Percentiles rank a stretch among this genome's conserved stretches.
Conservation (phyloP, 768 basidiomycete species). For the Amanita thiersii region DNA sequence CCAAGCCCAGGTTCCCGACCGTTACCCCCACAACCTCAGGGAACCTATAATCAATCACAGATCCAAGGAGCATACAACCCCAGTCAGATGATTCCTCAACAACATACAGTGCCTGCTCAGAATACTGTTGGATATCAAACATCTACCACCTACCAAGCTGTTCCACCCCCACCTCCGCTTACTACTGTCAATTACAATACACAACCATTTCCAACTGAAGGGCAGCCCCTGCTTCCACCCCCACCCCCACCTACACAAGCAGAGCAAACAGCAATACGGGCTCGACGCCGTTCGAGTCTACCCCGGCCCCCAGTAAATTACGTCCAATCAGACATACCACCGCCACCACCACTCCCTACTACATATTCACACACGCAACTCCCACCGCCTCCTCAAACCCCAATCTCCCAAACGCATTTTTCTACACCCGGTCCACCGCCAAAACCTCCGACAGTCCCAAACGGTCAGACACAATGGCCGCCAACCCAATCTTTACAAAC, state of each 20-base stretch:
- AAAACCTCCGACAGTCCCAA: slow-evolving; percentile 26
- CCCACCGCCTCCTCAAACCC: slow-evolving; percentile 22
- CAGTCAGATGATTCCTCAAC: neutral
- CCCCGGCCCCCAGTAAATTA: slow-evolving; percentile 42
- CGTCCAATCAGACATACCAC: slow-evolving; percentile 18
- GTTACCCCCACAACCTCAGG: slow-evolving; percentile 8
- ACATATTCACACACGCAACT: slow-evolving; percentile 19
- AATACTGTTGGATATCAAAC: slow-evolving; percentile 21
- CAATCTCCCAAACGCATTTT: slow-evolving; percentile 16
- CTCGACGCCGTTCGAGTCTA: slow-evolving; percentile 38
- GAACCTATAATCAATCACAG: slow-evolving; percentile 8
- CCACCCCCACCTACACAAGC: slow-evolving; percentile 17
- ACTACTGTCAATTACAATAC: slow-evolving; percentile 13
- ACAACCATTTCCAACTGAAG: slow-evolving; percentile 10
- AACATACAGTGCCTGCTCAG: slow-evolving; percentile 13
- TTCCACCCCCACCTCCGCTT: slow-evolving; percentile 18
- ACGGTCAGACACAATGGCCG: slow-evolving; percentile 28
- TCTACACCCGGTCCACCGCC: slow-evolving; percentile 33
- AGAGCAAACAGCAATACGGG: slow-evolving; percentile 13
- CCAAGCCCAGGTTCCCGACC: slow-evolving; percentile 6
- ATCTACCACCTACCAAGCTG: slow-evolving; percentile 31
- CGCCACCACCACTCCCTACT: slow-evolving; percentile 31
- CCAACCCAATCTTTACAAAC: slow-evolving; percentile 11
- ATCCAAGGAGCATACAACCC: neutral
- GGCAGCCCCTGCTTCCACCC: slow-evolving; percentile 21